Conservation (phyloP, 495 filamentous ascomycete species). For the Tuber melanosporum region DNA sequence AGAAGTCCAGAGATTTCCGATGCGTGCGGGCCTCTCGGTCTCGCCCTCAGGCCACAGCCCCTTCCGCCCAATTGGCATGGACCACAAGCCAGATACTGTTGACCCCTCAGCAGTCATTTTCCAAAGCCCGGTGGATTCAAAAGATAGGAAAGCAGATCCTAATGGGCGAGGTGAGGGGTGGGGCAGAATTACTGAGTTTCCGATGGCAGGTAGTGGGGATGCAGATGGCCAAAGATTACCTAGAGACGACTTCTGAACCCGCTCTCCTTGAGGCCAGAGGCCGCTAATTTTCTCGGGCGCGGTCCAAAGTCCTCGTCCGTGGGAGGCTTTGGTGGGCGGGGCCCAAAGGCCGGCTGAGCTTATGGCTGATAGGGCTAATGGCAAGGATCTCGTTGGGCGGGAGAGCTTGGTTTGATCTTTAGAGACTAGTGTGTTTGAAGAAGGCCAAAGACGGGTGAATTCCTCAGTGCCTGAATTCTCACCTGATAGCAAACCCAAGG, state of each 20-base stretch:
- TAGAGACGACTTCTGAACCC: not conserved
- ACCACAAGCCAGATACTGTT: slow-evolving; percentile 5
- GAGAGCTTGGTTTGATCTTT: not conserved
- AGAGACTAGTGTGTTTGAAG: not conserved
- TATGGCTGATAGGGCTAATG: not conserved
- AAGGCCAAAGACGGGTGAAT: slow-evolving; percentile 12
- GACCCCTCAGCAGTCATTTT: not conserved
- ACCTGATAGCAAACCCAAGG: not conserved
- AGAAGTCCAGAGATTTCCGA: slow-evolving; percentile 15
- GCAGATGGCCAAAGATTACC: slow-evolving; percentile 25
- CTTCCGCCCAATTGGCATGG: not conserved
- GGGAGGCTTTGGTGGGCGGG: not conserved
- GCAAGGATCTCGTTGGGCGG: not conserved
- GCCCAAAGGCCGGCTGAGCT: slow-evolving; percentile 16
- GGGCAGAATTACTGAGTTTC: not conserved
- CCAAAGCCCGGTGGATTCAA: slow-evolving; percentile 14
- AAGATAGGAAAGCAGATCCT: not conserved
- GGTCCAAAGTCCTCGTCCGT: slow-evolving; percentile 8
- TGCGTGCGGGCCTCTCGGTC: not conserved
- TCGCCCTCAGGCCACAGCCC: slow-evolving; percentile 18
- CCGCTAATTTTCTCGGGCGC: slow-evolving; percentile 10
- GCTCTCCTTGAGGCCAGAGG: slow-evolving; percentile 19
- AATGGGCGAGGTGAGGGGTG: not conserved
- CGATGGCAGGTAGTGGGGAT: not conserved
- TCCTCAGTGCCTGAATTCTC: not conserved